Evolutionary conservation across 805 yeast genomes (phyloP), one percentile per base, ranked within the genome.

Genomic region (Candida chauliodis): DNA sequence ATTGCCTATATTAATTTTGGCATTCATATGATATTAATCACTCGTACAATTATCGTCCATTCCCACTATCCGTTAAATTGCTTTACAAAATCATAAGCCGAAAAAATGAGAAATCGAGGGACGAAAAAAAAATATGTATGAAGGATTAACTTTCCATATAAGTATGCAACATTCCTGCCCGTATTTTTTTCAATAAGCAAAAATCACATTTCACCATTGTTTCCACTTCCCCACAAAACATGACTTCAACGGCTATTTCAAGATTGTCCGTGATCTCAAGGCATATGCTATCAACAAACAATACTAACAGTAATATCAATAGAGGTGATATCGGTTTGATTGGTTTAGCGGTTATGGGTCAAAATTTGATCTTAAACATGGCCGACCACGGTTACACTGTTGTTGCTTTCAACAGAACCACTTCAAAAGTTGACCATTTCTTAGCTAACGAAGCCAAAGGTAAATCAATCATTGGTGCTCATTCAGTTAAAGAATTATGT

Each of bases 271-370:
- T 30, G 4, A 29, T 40, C 18, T 17, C 28, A 17, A 28, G 25
- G 8, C 49, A 41, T 35, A 6, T 44, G 6, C 8, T 15, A 15
- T 11, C 14, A 14, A 19, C 1, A 9, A 5, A 19, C 18, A 36
- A 32, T 45, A 54, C 61, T 60, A 59, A 55, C 60, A 45, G 37
- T 16, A 27, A 29, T 17, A 10, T 25, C 23, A 42, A 50, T 54
- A 80, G 86, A 64, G 93, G 91, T 77, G 99, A 91, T 82, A 81
- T 91, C 69, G 99, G 97, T 71, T 86, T 91, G 67, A 90, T 93
- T 62, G 99, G 99, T 66, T 79, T 91, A 79, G 99, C 99, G 84
- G 99, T 91, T 54, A 91, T 91, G 99, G 99, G 99, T 71, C 95
- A 86, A 78, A 91, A 91, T 80, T 76, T 91, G 78, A 88, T 91